phyloP scores from a whole-genome alignment of 768 basidiomycete genomes.

The Leccinum sublutescens region DNA sequence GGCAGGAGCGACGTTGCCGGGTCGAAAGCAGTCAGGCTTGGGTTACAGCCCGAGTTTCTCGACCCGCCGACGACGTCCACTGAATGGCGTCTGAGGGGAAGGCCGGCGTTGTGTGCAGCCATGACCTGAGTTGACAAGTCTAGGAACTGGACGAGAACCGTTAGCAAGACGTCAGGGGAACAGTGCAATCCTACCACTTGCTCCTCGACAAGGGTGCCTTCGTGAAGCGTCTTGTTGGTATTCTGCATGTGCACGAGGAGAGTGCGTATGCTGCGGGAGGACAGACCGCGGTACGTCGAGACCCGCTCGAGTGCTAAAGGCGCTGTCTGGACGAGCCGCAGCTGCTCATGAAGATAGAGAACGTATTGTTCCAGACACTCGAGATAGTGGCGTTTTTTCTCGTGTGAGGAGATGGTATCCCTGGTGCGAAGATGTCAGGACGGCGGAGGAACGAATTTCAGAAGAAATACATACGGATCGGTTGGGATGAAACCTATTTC shows the following conservation, averaged over 20 bases:
- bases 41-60: constrained; percentile 7
- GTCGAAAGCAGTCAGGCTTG: constrained; percentile 18
- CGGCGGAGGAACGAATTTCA: not conserved
- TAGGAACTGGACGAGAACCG: constrained; percentile 22
- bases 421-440: constrained; percentile 29
- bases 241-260: constrained; percentile 71
- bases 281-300: constrained; percentile 51
- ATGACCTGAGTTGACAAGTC: constrained; percentile 31
- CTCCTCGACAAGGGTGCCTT: constrained; percentile 52
- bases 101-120: constrained; percentile 21
- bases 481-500: constrained; percentile 56
- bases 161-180: not conserved
- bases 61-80: constrained; percentile 24
- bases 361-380: constrained; percentile 75
- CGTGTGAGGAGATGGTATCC: constrained; percentile 75
- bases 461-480: constrained; percentile 48
- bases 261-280: constrained; percentile 65
- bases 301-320: constrained; percentile 53
- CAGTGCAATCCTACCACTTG: constrained; percentile 40
- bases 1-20: constrained; percentile 9
- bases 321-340: constrained; percentile 45
- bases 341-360: constrained; percentile 60
- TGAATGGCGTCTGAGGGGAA: constrained; percentile 33
- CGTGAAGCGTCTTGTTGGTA: constrained; percentile 48
- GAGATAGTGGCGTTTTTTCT: constrained; percentile 73